Percentiles rank a stretch among this genome's conserved stretches.
Evolutionary conservation across 305 asterid genomes (phyloP).

Genomic region (Petunia hybrid): DNA sequence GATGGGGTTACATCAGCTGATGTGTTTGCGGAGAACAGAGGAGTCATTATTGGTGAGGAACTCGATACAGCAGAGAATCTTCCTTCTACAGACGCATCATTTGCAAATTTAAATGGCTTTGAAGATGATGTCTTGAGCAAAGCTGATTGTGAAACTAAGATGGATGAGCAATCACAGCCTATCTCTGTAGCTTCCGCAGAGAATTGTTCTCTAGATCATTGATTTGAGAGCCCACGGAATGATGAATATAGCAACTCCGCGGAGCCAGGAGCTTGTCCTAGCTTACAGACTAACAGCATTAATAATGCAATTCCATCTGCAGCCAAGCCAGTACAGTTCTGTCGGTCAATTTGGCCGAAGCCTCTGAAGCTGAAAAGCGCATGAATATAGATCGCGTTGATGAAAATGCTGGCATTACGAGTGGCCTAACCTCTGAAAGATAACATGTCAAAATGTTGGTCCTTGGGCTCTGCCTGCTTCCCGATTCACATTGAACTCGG

Average conservation of each 20-base stretch:
- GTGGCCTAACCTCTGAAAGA: slow-evolving; percentile 19
- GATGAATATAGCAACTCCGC: slow-evolving; percentile 25
- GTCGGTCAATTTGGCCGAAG: neutral
- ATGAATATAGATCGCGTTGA: neutral
- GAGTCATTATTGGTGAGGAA: slow-evolving; percentile 36
- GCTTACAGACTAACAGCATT: slow-evolving; percentile 25
- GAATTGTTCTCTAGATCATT: slow-evolving; percentile 34
- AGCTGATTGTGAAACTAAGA: slow-evolving; percentile 31
- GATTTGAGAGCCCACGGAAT: slow-evolving; percentile 30
- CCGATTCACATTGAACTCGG: neutral
- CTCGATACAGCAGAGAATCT: slow-evolving; percentile 33
- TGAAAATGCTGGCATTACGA: slow-evolving; percentile 23
- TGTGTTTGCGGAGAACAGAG: slow-evolving; percentile 38
- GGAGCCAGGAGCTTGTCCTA: slow-evolving; percentile 21
- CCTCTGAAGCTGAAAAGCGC: slow-evolving; percentile 18
- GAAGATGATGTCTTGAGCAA: slow-evolving; percentile 35
- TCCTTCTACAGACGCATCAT: slow-evolving; percentile 38
- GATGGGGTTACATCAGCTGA: slow-evolving; percentile 38
- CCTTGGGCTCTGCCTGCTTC: slow-evolving; percentile 2
- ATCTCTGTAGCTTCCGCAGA: slow-evolving; percentile 31
- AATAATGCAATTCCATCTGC: neutral
- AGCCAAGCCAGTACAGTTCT: slow-evolving; percentile 20
- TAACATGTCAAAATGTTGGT: slow-evolving; percentile 27
- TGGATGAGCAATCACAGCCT: slow-evolving; percentile 36
- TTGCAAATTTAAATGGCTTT: slow-evolving; percentile 34